Conservation (phyloP, 1,284 basidiomycete genomes). For the Lignosus rhinocerotis region DNA sequence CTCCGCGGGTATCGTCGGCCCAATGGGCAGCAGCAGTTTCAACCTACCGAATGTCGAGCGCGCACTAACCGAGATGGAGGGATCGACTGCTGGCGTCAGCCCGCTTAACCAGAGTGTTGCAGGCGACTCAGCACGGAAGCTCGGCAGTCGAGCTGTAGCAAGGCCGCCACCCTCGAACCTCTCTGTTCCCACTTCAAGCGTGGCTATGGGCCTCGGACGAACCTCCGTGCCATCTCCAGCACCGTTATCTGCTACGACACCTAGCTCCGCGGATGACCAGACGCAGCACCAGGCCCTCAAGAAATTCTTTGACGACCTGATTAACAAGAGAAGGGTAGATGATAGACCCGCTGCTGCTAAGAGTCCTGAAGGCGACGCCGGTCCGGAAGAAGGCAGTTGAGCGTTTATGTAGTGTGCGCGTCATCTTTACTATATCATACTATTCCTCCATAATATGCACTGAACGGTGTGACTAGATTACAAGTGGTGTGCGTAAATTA, state of each 20-base stretch:
- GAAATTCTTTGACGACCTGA: conserved; percentile 83
- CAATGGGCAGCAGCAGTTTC: conserved; percentile 82
- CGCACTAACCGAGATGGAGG: conserved; percentile 85
- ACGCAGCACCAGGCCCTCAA: conserved; percentile 81
- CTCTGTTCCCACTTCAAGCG: conserved; percentile 26
- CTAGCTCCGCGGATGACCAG: conserved; percentile 55
- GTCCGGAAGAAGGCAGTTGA: conserved; percentile 38
- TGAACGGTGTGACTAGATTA: not conserved
- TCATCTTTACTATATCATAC: not conserved
- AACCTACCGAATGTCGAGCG: conserved; percentile 83
- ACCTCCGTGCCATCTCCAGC: conserved; percentile 41
- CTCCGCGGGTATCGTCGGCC: conserved; percentile 79
- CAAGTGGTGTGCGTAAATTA: no score
- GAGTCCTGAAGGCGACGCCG: conserved; percentile 34
- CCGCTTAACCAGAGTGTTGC: conserved; percentile 25
- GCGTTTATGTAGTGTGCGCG: not conserved
- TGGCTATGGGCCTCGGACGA: conserved; percentile 21
- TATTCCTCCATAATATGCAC: not conserved
- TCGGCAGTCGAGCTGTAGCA: conserved; percentile 23
- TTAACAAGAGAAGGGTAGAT: conserved; percentile 60
- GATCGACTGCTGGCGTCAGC: conserved; percentile 36
- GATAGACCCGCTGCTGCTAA: conserved; percentile 26
- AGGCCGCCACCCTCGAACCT: conserved; percentile 26
- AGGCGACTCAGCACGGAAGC: conserved; percentile 28
- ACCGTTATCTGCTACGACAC: conserved; percentile 36